Evolutionary conservation across 2,329 filamentous ascomycete species (phyloP).

Genomic region (Neofusicoccum ribis): DNA sequence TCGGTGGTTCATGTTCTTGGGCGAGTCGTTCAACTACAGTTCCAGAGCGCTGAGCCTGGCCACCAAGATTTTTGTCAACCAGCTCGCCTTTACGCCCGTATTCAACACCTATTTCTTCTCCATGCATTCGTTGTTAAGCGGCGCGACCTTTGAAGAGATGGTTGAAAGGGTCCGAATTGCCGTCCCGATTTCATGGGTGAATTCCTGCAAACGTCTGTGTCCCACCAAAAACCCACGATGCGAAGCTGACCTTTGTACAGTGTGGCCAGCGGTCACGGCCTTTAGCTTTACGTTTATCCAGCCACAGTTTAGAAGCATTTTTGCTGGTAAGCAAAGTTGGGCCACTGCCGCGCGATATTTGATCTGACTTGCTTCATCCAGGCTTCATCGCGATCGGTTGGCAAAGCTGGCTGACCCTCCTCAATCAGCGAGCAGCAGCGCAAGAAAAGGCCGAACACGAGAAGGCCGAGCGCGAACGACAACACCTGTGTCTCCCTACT

Average conservation of each 20-base stretch:
- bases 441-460: conserved; percentile 43
- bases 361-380: background rate
- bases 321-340: conserved; percentile 53
- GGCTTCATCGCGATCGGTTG: conserved; percentile 78
- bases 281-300: conserved; percentile 84
- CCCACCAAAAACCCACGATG: too few relatives aligned
- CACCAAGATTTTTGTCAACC: conserved; percentile 78
- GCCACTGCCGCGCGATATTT: background rate
- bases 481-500: background rate
- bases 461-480: background rate
- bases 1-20: conserved; percentile 80
- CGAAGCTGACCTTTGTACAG: conserved; percentile 20
- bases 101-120: conserved; percentile 56
- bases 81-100: conserved; percentile 73
- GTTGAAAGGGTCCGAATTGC: conserved; percentile 72
- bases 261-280: conserved; percentile 86
- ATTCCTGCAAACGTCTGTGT: conserved; percentile 64
- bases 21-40: conserved; percentile 78
- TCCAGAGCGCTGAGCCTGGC: conserved; percentile 70
- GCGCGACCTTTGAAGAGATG: conserved; percentile 64
- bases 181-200: conserved; percentile 73
- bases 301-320: conserved; percentile 76
- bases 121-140: conserved; percentile 53
- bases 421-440: conserved; percentile 73
- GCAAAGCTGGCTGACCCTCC: conserved; percentile 85